Evolutionary conservation across 441 rosid species (phyloP), one percentile per base, ranked within the genome.

Genomic region (Mallotus japonicus): DNA sequence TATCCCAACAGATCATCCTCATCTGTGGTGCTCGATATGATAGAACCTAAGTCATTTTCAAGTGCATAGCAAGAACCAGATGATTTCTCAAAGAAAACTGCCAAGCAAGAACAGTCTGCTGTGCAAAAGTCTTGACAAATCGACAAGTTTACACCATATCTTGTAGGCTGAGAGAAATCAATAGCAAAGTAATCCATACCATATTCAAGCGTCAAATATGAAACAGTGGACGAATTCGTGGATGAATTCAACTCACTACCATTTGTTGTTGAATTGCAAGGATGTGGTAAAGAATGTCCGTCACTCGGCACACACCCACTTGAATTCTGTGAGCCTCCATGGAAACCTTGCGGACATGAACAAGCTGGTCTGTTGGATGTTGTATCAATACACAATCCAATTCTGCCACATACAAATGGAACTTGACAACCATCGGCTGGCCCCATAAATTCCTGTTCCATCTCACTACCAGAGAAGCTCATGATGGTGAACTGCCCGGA

Each of bases 311-410:
- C 70, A 64, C 98, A 93, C 50, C 85, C 83, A 40, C 60, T 78
- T 0, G 40, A 60, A 60, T 76, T 74, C 8, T 51, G 82, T 44
- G 86, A 62, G 69, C 75, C 85, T 51, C 58, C 28, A 17, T 28
- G 82, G 76, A 91, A 85, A 44, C 81, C 85, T 32, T 78, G 64
- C 5, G 92, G 93, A 80, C 98, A 93, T 0, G 95, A 89, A 85
- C 98, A 93, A 13, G 70, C 62, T 22, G 86, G 70, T 34, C 78
- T 57, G 60, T 62, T 76, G 8, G 86, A 78, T 19, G 75, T 63
- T 16, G 77, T 58, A 37, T 66, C 85, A 15, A 55, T 70, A 71
- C 97, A 91, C 75, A 88, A 69, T 67, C 96, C 89, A 32, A 87
- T 59, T 70, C 69, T 83, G 22, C 91, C 91, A 58, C 98, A 93